Percentiles rank a stretch among this genome's conserved stretches.
phyloP scores from a whole-genome alignment of 768 basidiomycete genomes.

The Lactarius sp. region DNA sequence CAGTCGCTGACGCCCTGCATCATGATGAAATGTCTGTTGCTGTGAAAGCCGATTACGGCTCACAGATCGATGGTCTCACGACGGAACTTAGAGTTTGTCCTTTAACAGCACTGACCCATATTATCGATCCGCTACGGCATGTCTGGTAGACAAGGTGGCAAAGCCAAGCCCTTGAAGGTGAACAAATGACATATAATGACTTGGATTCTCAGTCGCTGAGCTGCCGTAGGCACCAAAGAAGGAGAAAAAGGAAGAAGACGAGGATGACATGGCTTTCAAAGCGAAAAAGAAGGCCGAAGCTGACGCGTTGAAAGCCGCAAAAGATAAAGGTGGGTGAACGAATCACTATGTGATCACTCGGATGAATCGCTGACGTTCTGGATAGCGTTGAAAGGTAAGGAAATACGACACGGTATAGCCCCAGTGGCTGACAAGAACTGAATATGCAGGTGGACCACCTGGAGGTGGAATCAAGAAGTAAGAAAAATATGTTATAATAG shows the following conservation, averaged over 20 bases:
- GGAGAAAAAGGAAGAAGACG: constrained; percentile 63
- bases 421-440: constrained; percentile 14
- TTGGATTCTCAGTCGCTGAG: neutral
- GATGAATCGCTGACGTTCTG: neutral
- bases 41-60: neutral
- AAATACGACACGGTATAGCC: neutral
- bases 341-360: neutral
- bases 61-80: neutral
- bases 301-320: constrained; percentile 66
- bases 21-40: neutral
- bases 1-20: neutral
- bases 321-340: constrained; percentile 55
- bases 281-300: constrained; percentile 72
- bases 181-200: constrained; percentile 10
- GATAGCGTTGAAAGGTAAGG: constrained; percentile 51
- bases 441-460: constrained; percentile 54
- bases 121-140: constrained; percentile 32
- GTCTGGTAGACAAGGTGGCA: constrained; percentile 75
- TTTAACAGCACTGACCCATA: neutral
- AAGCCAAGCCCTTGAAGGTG: constrained; percentile 85
- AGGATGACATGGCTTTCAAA: constrained; percentile 70
- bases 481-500: constrained; percentile 28
- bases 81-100: neutral
- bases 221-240: constrained; percentile 71
- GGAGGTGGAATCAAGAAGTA: constrained; percentile 87